A percentile compares a stretch with the other conserved stretches of the same genome.
Conservation (phyloP, 164 flowering plant genomes). For the Chimonanthus salicifolius region DNA sequence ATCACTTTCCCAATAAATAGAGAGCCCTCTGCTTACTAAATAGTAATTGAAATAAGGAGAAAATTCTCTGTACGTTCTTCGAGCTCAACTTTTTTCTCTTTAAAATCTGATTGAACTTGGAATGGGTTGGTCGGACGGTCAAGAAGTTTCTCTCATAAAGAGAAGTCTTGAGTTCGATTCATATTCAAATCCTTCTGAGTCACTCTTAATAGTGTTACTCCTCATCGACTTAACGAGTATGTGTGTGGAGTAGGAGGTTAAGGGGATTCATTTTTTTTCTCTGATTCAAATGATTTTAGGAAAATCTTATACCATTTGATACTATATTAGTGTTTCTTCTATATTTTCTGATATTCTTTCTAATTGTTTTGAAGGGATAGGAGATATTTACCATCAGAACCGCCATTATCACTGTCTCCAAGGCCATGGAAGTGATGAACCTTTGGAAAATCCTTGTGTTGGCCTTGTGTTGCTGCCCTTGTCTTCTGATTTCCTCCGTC, state of each 20-base stretch:
- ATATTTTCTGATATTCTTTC: background rate
- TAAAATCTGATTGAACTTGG: too few relatives aligned
- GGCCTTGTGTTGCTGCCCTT: slow-evolving; percentile 46
- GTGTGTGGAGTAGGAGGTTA: background rate
- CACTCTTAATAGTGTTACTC: too few relatives aligned
- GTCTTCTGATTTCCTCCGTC: slow-evolving; percentile 21
- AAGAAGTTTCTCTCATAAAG: too few relatives aligned
- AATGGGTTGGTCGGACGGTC: too few relatives aligned
- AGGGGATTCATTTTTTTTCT: background rate
- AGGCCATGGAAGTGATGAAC: slow-evolving; percentile 16
- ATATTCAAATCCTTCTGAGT: too few relatives aligned
- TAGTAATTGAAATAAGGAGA: too few relatives aligned
- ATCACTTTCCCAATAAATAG: too few relatives aligned
- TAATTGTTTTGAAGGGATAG: background rate
- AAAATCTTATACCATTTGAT: background rate
- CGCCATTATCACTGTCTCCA: slow-evolving; percentile 10
- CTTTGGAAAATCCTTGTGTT: slow-evolving; percentile 21
- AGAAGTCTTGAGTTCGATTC: too few relatives aligned
- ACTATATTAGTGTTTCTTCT: background rate
- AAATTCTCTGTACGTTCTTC: too few relatives aligned
- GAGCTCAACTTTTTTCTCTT: too few relatives aligned
- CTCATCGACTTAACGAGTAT: too few relatives aligned
- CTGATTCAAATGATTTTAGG: background rate
- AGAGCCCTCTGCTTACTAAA: too few relatives aligned
- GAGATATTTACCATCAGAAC: slow-evolving; percentile 15